Base-by-base conservation (phyloP, 2,329 filamentous ascomycete genomes). In the Stemphylium beticola region DNA sequence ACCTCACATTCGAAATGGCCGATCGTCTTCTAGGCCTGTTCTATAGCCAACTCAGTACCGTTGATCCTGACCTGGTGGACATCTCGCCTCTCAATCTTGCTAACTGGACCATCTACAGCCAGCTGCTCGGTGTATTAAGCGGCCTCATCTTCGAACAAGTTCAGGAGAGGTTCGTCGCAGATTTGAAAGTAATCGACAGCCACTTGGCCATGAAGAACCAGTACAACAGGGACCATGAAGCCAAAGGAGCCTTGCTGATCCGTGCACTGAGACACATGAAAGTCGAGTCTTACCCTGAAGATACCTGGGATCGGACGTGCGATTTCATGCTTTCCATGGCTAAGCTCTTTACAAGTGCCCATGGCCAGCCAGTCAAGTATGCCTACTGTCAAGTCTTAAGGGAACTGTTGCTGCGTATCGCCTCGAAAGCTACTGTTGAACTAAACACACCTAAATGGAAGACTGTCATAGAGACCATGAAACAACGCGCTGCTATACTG, bases 101-200 rank as follows among this genome's bases (percentile, higher is more conserved):
- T 12, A 99, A 99, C 68, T 99, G 93, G 93, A 90, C 91, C 55
- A 87, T 99, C 2, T 97, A 97, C 73, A 89, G 92, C 17, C 91
- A 96, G 67, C 81, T 99, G 3, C 84, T 99, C 1, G 95, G 96
- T n/a, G 89, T 93, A 34, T 96, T 99, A 90, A 97, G 95, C 76
- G 89, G 90, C 39, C 88, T 95, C 61, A 93, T 96, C 71, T 98
- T 99, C 73, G 80, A 86, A 14, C 90, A 88, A 51, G 93, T 99
- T 40, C 87, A 91, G 3, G 85, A 87, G 49, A 87, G 91, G 42
- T 99, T 96, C 70, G 82, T 96, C 40, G 80, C 83, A 26, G 93
- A 98, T 69, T 82, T 99, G 4, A 90, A 92, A 52, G 82, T 82
- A 29, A 89, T 88, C 9, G 87, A 97, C 46, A 87, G 87, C 68